Evolutionary conservation across 495 filamentous ascomycete species (phyloP).

Genomic region (Xanthoparmelia taractica): DNA sequence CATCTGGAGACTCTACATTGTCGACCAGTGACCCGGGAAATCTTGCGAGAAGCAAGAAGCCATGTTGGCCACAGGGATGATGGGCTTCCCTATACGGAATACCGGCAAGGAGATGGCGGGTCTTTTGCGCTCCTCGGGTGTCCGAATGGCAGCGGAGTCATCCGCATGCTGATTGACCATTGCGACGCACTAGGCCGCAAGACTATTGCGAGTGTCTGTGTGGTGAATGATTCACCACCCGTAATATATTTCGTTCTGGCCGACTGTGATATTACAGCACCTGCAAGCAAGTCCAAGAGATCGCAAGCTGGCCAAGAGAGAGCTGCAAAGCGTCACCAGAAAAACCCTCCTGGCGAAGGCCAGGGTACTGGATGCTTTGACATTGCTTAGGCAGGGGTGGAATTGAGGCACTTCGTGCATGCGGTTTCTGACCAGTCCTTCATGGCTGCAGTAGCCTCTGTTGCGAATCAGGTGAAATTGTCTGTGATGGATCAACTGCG

Average conservation of each 20-base stretch:
- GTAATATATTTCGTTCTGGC: not conserved
- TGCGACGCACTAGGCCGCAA: not conserved
- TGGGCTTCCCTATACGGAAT: not conserved
- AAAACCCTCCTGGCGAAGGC: not conserved
- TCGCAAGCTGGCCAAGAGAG: not conserved
- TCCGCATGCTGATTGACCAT: not conserved
- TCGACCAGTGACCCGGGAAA: not conserved
- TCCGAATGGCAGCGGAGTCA: not conserved
- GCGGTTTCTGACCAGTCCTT: conserved; percentile 1
- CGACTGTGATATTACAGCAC: not conserved
- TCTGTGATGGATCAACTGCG: conserved; percentile 9
- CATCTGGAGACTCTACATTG: not conserved
- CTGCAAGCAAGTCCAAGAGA: not conserved
- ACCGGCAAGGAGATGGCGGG: not conserved
- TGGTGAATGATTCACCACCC: not conserved
- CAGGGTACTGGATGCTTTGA: not conserved
- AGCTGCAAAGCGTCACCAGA: not conserved
- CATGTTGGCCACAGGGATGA: not conserved
- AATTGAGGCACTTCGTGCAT: not conserved
- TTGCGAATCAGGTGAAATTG: conserved; percentile 10
- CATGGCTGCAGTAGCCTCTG: conserved; percentile 6
- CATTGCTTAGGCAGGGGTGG: not conserved
- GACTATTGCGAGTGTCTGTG: not conserved
- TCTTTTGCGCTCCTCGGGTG: not conserved
- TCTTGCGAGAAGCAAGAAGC: not conserved